Percentiles rank a stretch among this genome's conserved stretches.
Evolutionary conservation across 2,329 filamentous ascomycete genomes (phyloP).

Genomic region (Calonectria pauciramosa): DNA sequence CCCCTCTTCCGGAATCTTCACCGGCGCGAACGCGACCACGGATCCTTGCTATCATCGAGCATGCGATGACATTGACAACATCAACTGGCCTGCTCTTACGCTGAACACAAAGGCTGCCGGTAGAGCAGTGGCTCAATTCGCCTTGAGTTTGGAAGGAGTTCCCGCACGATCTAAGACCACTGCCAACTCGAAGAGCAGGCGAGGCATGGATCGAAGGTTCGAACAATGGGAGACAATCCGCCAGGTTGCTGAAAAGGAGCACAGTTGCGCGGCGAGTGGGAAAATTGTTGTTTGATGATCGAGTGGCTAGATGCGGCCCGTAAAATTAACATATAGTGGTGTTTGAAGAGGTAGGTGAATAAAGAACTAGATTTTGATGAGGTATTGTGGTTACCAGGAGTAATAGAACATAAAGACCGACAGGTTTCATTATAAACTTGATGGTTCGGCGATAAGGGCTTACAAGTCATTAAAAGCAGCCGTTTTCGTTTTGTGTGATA

Average conservation of each 20-base stretch:
- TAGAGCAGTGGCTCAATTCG: conserved; percentile 60
- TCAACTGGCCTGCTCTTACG: conserved; percentile 57
- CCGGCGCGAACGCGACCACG: conserved; percentile 51
- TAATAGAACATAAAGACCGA: background rate
- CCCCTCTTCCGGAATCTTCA: conserved; percentile 57
- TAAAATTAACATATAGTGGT: background rate
- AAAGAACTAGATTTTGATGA: background rate
- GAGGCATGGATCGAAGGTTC: conserved; percentile 44
- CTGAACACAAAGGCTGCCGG: conserved; percentile 62
- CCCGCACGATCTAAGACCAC: conserved; percentile 50
- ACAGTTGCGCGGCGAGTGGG: conserved; percentile 46
- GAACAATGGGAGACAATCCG: conserved; percentile 42
- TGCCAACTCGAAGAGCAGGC: conserved; percentile 43
- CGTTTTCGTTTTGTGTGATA: background rate
- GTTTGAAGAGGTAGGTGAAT: background rate
- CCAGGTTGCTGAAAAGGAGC: conserved; percentile 44
- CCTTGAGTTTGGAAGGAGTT: conserved; percentile 52
- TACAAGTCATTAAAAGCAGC: background rate
- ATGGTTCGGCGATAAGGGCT: background rate
- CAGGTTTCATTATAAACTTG: background rate
- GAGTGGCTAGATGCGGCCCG: background rate
- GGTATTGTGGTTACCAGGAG: background rate
- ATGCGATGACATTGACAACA: conserved; percentile 57
- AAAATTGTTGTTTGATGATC: conserved; percentile 37
- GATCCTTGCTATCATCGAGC: conserved; percentile 57